A percentile compares a stretch with the other conserved stretches of the same genome.
Conservation (phyloP, 371 early-diverging fungal genomes). For the Mucor mucedo region DNA sequence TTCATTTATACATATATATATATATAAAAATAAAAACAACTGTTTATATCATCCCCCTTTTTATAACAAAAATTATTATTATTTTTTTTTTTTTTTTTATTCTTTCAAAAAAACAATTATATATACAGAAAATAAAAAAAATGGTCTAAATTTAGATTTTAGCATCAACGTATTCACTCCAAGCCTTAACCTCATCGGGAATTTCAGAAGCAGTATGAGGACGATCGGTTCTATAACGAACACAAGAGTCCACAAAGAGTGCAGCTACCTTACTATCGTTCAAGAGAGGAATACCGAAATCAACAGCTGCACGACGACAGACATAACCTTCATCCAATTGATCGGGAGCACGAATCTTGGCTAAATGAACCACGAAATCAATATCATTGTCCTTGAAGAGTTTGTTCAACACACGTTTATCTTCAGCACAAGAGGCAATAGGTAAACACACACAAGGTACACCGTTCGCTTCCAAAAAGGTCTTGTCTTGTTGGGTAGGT, state of each 20-base stretch:
- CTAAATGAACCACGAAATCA: constrained; percentile 78
- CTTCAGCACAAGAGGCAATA: constrained; percentile 41
- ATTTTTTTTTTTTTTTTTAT: neutral
- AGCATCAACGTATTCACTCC: constrained; percentile 65
- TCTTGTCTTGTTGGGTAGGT: constrained; percentile 64
- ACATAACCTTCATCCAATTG: constrained; percentile 72
- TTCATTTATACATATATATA: constrained; percentile 1
- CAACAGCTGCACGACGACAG: constrained; percentile 87
- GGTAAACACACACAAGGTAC: constrained; percentile 55
- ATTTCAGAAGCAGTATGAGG: constrained; percentile 31
- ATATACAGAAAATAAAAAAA: neutral
- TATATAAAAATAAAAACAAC: neutral
- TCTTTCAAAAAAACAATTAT: neutral
- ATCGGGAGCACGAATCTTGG: constrained; percentile 69
- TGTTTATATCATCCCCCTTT: constrained; percentile 2
- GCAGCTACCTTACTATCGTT: constrained; percentile 84
- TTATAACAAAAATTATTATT: constrained; percentile 1
- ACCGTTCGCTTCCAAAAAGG: constrained; percentile 48
- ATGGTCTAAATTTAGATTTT: constrained; percentile 33
- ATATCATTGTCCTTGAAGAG: constrained; percentile 66
- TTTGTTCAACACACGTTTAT: constrained; percentile 61
- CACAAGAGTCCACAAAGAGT: constrained; percentile 80
- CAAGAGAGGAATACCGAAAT: constrained; percentile 85
- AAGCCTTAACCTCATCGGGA: constrained; percentile 67
- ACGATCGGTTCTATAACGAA: constrained; percentile 47